Base-by-base conservation (phyloP, 805 yeast species). In the Kregervanrija fluxuum region DNA sequence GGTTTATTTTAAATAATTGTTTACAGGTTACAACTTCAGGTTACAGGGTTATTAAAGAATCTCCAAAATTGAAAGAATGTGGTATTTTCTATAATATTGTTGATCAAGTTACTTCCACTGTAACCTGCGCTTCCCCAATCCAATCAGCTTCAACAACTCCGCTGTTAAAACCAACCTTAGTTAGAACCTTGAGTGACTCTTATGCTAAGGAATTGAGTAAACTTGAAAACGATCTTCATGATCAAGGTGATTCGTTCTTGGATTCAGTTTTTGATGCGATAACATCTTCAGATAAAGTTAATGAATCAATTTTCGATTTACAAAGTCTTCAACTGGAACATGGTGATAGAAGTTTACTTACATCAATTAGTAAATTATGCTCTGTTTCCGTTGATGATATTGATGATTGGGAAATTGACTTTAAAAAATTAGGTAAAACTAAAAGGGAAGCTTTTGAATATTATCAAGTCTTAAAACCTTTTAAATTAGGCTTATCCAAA, bases 181-280 rank as follows among this genome's bases (percentile, higher is more conserved):
- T 56, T 8, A 56, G 52, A 38, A 48, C 50, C 5, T 41, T 63
- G 16, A 56, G 61, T 36, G 62, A 59, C 43, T 47, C 59, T 8
- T 59, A 59, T 36, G 42, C 51, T 15, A 41, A 47, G 8, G 60
- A 51, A 31, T 51, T 61, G 31, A 66, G 61, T 34, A 57, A 53
- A 11, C 52, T 70, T 17, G 74, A 70, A 46, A 66, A 64, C 34
- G 68, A 71, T 13, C 61, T 82, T 16, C 74, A 73, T 30, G 85
- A 80, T 50, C 79, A 75, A 46, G 77, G 82, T 12, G 89, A 82
- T 48, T 72, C 65, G 22, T 71, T 83, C 44, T 74, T 85, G 51
- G 88, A 82, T 48, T 74, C 82, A 13, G 71, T 79, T 12, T 79
- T 74, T 56, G 77, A 71, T 47, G 85, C 84, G 1, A 71, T 79